These are phyloP conservation scores for Taphrina flavorubra DNA, from an alignment of 1,139 yeast species.

Conservation along the genomic window DNA sequence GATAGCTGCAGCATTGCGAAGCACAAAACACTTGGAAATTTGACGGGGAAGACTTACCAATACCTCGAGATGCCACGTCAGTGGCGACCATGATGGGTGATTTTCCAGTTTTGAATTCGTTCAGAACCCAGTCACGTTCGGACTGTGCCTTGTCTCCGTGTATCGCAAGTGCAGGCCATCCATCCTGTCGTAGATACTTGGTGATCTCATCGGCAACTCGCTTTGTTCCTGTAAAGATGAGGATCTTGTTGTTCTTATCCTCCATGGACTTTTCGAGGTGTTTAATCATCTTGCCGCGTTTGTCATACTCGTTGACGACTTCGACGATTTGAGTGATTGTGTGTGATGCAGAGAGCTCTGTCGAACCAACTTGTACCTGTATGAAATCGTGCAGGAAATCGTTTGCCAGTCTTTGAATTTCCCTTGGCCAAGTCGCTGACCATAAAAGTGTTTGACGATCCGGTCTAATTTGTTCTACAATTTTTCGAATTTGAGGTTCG, in stretches of 20 bases:
- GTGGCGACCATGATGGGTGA: conserved; percentile 99
- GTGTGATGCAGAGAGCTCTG: conserved; percentile 95
- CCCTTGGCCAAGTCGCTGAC: conserved; percentile 99
- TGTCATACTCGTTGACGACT: conserved; percentile 87
- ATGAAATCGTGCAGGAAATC: conserved; percentile 92
- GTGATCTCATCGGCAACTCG: conserved; percentile 97
- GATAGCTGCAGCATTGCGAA: conserved; percentile 29
- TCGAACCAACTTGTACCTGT: conserved; percentile 94
- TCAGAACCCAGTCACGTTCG: conserved; percentile 98
- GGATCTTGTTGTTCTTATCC: conserved; percentile 75
- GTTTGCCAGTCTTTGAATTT: conserved; percentile 87
- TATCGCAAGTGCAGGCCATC: conserved; percentile 98
- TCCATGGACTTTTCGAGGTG: conserved; percentile 84
- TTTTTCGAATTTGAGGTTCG: conserved; percentile 94
- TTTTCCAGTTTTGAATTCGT: conserved; percentile 87
- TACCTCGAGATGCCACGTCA: conserved; percentile 99
- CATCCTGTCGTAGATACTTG: conserved; percentile 87
- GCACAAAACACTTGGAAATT: conserved; percentile 31
- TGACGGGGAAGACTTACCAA: conserved; percentile 71
- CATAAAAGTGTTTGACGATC: conserved; percentile 99
- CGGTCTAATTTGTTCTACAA: conserved; percentile 93
- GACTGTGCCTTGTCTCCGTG: conserved; percentile 98
- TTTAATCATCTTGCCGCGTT: conserved; percentile 85
- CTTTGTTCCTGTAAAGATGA: conserved; percentile 92
- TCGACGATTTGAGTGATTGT: conserved; percentile 93